A percentile compares a stretch with the other conserved stretches of the same genome.
Evolutionary conservation across 805 yeast genomes (phyloP).

Genomic region (Saccharomycopsis fermentans): DNA sequence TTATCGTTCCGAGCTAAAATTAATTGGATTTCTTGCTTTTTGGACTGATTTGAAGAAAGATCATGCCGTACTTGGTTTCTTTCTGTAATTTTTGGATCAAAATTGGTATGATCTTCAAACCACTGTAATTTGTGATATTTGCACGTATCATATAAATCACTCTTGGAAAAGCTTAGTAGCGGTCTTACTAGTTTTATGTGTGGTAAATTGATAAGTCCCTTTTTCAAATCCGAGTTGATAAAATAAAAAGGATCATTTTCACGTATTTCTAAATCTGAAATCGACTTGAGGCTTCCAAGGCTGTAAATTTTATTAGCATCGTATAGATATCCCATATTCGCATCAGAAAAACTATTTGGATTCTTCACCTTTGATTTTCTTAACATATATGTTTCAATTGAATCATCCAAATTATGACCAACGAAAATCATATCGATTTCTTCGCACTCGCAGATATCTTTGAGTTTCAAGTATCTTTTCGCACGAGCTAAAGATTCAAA

Average conservation of each 20-base stretch:
- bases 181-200: slow-evolving; percentile 25
- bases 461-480: slow-evolving; percentile 28
- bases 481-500: slow-evolving; percentile 35
- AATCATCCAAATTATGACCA: slow-evolving; percentile 35
- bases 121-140: slow-evolving; percentile 23
- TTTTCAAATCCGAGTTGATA: neutral
- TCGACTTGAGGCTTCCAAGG: neutral
- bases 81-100: slow-evolving; percentile 28
- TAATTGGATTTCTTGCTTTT: neutral
- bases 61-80: slow-evolving; percentile 24
- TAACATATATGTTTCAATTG: slow-evolving; percentile 33
- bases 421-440: slow-evolving; percentile 24
- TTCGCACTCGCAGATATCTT: slow-evolving; percentile 21
- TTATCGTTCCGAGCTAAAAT: neutral
- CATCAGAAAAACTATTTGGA: neutral
- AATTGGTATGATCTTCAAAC: slow-evolving; percentile 35
- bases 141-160: slow-evolving; percentile 26
- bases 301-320: slow-evolving; percentile 19
- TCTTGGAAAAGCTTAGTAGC: slow-evolving; percentile 26
- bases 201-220: neutral
- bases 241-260: neutral
- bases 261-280: neutral
- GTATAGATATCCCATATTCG: slow-evolving; percentile 21
- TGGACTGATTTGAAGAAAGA: neutral
- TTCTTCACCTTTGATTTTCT: slow-evolving; percentile 26